Conservation (phyloP, 129 eudicot genomes). For the Calendula officinalis region DNA sequence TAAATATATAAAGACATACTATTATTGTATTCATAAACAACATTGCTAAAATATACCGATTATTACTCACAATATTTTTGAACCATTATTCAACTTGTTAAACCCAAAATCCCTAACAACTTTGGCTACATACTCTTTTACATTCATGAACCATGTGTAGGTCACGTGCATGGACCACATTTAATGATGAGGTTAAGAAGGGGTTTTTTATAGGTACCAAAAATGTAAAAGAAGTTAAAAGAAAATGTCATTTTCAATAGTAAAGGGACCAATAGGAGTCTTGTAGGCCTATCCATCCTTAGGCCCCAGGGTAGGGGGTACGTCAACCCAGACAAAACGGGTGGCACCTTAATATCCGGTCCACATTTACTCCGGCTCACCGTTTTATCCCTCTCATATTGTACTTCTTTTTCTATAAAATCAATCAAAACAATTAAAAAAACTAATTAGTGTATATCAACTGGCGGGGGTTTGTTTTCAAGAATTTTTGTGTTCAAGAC, state of each 20-base stretch:
- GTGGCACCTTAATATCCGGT: constrained; percentile 55
- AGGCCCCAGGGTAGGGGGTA: constrained; percentile 4
- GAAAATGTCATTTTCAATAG: constrained; percentile 29
- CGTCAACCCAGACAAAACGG: constrained; percentile 73
- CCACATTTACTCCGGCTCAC: constrained; percentile 24
- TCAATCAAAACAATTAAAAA: neutral
- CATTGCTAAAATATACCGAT: neutral
- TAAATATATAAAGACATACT: neutral
- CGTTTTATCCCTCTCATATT: constrained; percentile 20
- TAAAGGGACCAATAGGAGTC: constrained; percentile 46
- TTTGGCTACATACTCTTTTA: neutral
- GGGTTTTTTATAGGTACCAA: constrained; percentile 13
- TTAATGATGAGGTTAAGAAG: neutral
- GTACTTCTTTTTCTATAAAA: neutral
- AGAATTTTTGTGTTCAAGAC: too few relatives aligned
- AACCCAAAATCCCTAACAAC: too few relatives aligned
- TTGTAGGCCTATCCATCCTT: constrained; percentile 26
- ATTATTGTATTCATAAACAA: neutral
- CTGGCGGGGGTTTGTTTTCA: too few relatives aligned
- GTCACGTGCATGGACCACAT: constrained; percentile 15
- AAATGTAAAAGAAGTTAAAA: constrained; percentile 20
- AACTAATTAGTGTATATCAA: too few relatives aligned
- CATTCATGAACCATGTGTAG: constrained; percentile 19
- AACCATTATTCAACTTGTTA: too few relatives aligned
- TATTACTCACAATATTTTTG: neutral